These are phyloP conservation scores for Plantago elongata DNA, from an alignment of 257 asterid genomes.

Conservation along the genomic window DNA sequence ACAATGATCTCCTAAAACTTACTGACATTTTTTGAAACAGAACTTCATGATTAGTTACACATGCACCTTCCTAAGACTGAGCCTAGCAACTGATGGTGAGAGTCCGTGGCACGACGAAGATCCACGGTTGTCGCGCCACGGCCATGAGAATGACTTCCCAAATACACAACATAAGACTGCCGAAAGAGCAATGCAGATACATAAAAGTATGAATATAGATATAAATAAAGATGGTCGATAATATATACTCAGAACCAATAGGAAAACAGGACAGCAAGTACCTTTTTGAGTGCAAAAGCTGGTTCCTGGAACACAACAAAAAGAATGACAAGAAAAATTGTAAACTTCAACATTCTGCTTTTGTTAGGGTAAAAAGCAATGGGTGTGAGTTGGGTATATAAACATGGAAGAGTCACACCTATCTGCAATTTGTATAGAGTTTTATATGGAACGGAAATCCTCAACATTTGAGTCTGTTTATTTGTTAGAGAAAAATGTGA, in stretches of 20 bases:
- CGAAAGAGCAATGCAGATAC: background rate
- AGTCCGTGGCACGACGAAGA: conserved; percentile 34
- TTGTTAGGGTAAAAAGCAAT: too few species aligned
- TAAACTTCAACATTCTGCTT: conserved; percentile 10
- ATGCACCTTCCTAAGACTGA: conserved; percentile 74
- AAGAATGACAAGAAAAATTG: conserved; percentile 30
- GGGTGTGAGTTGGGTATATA: too few species aligned
- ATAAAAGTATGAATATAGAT: background rate
- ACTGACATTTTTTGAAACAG: too few species aligned
- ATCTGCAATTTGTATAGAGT: too few species aligned
- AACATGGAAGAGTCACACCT: too few species aligned
- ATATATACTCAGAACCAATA: background rate
- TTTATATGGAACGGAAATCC: too few species aligned
- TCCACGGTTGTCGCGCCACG: conserved; percentile 31
- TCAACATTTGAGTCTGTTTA: too few species aligned
- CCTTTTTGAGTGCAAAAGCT: conserved; percentile 54
- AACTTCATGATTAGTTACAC: background rate
- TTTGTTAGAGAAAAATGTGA: too few species aligned
- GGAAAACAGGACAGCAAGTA: conserved; percentile 18
- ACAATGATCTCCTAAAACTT: background rate
- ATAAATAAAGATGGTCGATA: too few species aligned
- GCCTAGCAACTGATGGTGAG: conserved; percentile 53
- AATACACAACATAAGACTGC: conserved; percentile 63
- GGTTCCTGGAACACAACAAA: conserved; percentile 34
- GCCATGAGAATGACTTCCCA: conserved; percentile 86